Evolutionary conservation across 129 eudicot species (phyloP).

Genomic region (Escallonia rubra): DNA sequence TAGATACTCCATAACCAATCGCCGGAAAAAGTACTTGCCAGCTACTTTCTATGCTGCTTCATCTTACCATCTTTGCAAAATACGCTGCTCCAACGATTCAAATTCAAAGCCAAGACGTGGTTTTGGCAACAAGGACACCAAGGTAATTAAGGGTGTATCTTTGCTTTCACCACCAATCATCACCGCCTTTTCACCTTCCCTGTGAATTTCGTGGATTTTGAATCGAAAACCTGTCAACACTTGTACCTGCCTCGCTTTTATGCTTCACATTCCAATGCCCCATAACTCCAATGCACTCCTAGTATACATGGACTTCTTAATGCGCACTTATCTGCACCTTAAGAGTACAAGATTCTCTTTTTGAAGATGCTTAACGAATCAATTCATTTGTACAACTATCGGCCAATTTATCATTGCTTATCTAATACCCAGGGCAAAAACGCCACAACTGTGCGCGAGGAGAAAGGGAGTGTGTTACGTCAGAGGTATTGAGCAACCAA

Average conservation of each 20-base stretch:
- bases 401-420: no score
- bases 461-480: no score
- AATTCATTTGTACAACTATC: no score
- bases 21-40: neutral
- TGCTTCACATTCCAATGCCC: neutral
- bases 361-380: no score
- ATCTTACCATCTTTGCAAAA: neutral
- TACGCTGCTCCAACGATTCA: neutral
- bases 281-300: neutral
- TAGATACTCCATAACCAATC: neutral
- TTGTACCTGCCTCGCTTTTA: neutral
- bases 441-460: no score
- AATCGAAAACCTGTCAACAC: neutral
- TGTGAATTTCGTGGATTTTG: constrained; percentile 1
- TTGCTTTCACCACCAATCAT: neutral
- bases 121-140: neutral
- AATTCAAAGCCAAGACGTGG: neutral
- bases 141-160: neutral
- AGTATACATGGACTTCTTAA: neutral
- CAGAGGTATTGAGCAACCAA: no score
- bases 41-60: neutral
- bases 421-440: no score
- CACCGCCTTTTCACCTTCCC: neutral
- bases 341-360: no score
- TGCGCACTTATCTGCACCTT: no score